Evolutionary conservation across 1,284 basidiomycete genomes (phyloP), one percentile per base, ranked within the genome.

Genomic region (Malassezia obtusa): DNA sequence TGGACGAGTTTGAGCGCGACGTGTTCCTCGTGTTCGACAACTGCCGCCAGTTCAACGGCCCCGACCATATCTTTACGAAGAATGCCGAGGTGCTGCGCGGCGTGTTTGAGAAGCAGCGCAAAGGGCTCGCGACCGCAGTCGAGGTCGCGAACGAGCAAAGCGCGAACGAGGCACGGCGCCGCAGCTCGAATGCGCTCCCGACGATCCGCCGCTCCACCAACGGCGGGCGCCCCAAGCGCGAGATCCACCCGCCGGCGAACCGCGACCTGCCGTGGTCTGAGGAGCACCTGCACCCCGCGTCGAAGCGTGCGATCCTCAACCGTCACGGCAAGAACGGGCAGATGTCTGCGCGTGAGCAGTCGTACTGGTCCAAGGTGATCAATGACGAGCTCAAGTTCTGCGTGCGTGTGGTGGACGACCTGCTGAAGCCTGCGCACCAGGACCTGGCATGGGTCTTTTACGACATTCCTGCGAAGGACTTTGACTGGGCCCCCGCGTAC

Each of bases 191-290:
- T 0, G 82, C 84, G n/a, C 80, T 86, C 7, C 86, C 86, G 45
- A 81, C 82, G 48, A 85, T 87, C 63, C 81, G 85, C 38, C 84
- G 86, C 25, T 75, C 75, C 11, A 76, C 76, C n/a, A 75, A 75
- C 25, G 77, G 81, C 33, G 80, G 82, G n/a, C 83, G 92, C 19
- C 92, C 92, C 0, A 95, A 95, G 77, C 86, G 92, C 49, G 92
- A 96, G 75, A 91, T 95, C 35, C 90, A 95, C 67, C 89, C 91
- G 11, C 91, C 91, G 17, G 84, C 89, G 14, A 84, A 89, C 0
- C 90, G 89, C 75, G 92, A 96, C 65, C 77, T 94, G 19, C 82
- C 86, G 0, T 94, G 90, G 72, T 79, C 81, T 26, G 86, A 89
- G 66, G 79, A 76, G 38, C 64, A 74, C n/a, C 51, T 62, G 35